phyloP scores from a whole-genome alignment of 805 yeast genomes.

The Scheffersomyces ergatensis region DNA sequence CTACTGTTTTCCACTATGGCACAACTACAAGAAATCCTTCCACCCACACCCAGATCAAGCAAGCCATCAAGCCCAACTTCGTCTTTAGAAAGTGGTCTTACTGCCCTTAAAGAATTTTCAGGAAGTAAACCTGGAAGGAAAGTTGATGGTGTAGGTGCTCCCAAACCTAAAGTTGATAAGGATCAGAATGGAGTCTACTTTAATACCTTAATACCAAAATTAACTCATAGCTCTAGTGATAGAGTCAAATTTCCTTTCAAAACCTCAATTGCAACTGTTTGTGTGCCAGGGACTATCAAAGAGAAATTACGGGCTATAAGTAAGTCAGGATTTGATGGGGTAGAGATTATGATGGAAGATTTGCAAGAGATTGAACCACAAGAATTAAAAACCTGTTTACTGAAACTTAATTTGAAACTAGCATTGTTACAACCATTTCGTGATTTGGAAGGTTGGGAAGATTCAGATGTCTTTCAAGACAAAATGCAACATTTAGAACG shows the following conservation, averaged over 20 bases:
- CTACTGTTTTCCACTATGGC: no score
- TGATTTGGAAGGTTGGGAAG: conserved; percentile 12
- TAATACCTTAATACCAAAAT: not conserved
- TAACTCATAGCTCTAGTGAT: not conserved
- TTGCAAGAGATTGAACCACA: conserved; percentile 8
- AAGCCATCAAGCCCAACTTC: not conserved
- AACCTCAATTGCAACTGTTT: conserved; percentile 4
- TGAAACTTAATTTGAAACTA: conserved; percentile 4
- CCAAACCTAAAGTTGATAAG: not conserved
- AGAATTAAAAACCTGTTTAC: conserved; percentile 8
- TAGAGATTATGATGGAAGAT: conserved; percentile 13
- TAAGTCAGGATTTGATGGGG: conserved; percentile 12
- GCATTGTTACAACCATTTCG: conserved; percentile 13
- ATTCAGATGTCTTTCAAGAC: conserved; percentile 3
- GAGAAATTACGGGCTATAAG: conserved; percentile 11
- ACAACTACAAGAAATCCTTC: not conserved
- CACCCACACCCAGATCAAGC: not conserved
- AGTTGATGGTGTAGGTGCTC: not conserved
- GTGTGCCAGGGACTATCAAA: conserved; percentile 10
- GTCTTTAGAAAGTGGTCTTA: not conserved
- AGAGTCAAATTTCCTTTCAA: not conserved
- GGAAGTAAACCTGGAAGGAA: no score
- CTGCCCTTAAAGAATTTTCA: no score
- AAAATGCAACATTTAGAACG: conserved; percentile 9
- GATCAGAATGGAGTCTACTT: not conserved